A percentile compares a stretch with the other conserved stretches of the same genome.
Evolutionary conservation across 2,329 filamentous ascomycete genomes (phyloP).

Genomic region (Sordariomycetes sp.): DNA sequence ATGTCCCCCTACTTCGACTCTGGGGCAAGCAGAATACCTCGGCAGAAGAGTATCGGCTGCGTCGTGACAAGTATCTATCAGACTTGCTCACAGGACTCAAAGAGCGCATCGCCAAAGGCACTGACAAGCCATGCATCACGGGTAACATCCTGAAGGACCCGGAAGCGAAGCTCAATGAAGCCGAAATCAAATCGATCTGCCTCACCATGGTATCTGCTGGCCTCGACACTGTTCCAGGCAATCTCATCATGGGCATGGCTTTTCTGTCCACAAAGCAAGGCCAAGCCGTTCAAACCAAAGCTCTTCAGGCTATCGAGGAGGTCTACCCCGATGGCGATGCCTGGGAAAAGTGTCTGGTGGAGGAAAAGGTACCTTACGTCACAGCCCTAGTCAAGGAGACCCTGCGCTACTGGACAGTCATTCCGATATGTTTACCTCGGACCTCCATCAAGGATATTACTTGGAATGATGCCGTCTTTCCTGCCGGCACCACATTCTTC

Average conservation of each 20-base stretch:
- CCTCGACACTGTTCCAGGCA: conserved; percentile 72
- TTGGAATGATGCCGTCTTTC: conserved; percentile 59
- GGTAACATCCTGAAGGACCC: conserved; percentile 46
- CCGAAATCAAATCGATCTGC: conserved; percentile 72
- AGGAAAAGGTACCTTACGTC: conserved; percentile 70
- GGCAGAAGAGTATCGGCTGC: conserved; percentile 55
- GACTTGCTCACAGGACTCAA: conserved; percentile 54
- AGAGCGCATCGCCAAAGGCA: conserved; percentile 25
- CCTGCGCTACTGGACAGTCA: conserved; percentile 70
- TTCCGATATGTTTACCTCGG: conserved; percentile 68
- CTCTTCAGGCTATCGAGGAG: conserved; percentile 60
- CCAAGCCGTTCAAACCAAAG: conserved; percentile 60
- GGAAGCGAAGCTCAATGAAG: conserved; percentile 38
- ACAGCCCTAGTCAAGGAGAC: conserved; percentile 73
- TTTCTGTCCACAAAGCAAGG: conserved; percentile 62
- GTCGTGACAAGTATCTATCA: conserved; percentile 58
- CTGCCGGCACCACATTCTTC: conserved; percentile 70
- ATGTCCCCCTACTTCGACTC: conserved; percentile 65
- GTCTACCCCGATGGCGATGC: conserved; percentile 66
- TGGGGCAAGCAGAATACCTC: conserved; percentile 52
- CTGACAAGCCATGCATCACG: conserved; percentile 30
- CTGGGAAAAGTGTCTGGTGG: conserved; percentile 64
- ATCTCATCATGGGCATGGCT: conserved; percentile 71
- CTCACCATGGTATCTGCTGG: conserved; percentile 76
- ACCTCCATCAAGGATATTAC: conserved; percentile 63